A percentile compares a stretch with the other conserved stretches of the same genome.
These are phyloP conservation scores for Cupressus sempervirens DNA, from an alignment of 75 land plant genomes.

Conservation along the genomic window DNA sequence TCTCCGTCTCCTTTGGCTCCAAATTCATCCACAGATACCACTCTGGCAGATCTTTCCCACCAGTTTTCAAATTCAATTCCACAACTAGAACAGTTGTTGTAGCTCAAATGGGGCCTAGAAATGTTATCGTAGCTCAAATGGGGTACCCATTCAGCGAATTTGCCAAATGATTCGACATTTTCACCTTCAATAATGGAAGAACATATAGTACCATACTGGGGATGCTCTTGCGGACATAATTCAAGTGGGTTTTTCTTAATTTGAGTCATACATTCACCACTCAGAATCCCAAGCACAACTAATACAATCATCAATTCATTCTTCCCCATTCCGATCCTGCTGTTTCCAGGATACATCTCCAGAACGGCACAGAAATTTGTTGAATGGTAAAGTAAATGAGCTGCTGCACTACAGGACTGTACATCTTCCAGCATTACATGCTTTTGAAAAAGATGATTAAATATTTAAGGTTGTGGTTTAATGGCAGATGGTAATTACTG, in stretches of 20 bases:
- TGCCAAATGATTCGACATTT: neutral
- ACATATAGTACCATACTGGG: neutral
- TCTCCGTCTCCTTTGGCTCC: constrained; percentile 79
- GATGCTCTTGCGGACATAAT: neutral
- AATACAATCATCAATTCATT: neutral
- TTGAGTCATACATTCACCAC: neutral
- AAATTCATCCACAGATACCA: constrained; percentile 44
- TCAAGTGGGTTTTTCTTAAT: neutral
- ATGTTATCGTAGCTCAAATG: neutral
- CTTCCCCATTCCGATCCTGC: neutral
- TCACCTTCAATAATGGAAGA: neutral
- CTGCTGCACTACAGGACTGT: neutral
- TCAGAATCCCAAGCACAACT: neutral
- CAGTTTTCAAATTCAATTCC: neutral
- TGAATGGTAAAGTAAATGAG: neutral
- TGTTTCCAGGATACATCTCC: neutral
- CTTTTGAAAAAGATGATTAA: neutral
- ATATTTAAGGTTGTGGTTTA: too few relatives aligned
- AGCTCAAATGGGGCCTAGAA: neutral
- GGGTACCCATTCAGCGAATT: neutral
- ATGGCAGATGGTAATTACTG: too few relatives aligned
- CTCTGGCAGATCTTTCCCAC: neutral
- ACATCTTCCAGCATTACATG: neutral
- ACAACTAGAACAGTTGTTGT: neutral
- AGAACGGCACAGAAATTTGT: neutral